Percentiles rank a stretch among this genome's conserved stretches.
Conservation (phyloP, 2,329 filamentous ascomycete species). For the Colletotrichum noveboracense region DNA sequence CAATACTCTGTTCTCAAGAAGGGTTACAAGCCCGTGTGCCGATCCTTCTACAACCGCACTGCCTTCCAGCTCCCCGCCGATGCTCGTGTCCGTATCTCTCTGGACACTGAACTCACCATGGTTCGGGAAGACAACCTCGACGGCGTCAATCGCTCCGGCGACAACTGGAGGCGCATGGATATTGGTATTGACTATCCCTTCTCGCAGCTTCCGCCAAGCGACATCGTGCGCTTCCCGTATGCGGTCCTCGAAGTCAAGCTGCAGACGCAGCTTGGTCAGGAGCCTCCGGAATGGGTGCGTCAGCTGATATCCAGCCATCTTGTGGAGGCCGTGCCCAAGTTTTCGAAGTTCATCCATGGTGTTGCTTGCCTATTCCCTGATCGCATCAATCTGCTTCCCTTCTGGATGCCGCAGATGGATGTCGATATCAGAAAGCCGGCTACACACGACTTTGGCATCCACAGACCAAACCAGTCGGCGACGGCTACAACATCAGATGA, state of each 20-base stretch:
- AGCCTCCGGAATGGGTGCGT: slow-evolving; percentile 95
- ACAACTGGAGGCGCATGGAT: slow-evolving; percentile 97
- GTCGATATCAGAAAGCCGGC: slow-evolving; percentile 94
- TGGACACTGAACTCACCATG: slow-evolving; percentile 97
- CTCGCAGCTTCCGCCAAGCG: slow-evolving; percentile 81
- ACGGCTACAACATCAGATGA: slow-evolving; percentile 80
- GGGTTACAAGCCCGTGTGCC: slow-evolving; percentile 85
- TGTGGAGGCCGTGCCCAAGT: slow-evolving; percentile 98
- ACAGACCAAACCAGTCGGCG: slow-evolving; percentile 75
- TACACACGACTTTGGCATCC: slow-evolving; percentile 89
- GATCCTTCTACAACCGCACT: slow-evolving; percentile 97
- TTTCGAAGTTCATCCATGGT: slow-evolving; percentile 98
- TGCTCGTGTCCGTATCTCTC: slow-evolving; percentile 92
- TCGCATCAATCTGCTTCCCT: slow-evolving; percentile 88
- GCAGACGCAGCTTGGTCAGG: slow-evolving; percentile 93
- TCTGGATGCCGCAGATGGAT: slow-evolving; percentile 99
- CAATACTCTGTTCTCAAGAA: slow-evolving; percentile 93
- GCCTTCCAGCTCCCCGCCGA: slow-evolving; percentile 97
- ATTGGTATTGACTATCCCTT: slow-evolving; percentile 98
- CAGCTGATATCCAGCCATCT: slow-evolving; percentile 92
- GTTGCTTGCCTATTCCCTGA: slow-evolving; percentile 86
- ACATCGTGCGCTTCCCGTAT: slow-evolving; percentile 92
- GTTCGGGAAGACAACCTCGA: slow-evolving; percentile 94
- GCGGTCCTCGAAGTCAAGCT: slow-evolving; percentile 97
- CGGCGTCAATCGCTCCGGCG: slow-evolving; percentile 74